Percentiles rank a stretch among this genome's conserved stretches.
phyloP scores from a whole-genome alignment of 148 eudicot genomes.

The Rhododendron ovatum region DNA sequence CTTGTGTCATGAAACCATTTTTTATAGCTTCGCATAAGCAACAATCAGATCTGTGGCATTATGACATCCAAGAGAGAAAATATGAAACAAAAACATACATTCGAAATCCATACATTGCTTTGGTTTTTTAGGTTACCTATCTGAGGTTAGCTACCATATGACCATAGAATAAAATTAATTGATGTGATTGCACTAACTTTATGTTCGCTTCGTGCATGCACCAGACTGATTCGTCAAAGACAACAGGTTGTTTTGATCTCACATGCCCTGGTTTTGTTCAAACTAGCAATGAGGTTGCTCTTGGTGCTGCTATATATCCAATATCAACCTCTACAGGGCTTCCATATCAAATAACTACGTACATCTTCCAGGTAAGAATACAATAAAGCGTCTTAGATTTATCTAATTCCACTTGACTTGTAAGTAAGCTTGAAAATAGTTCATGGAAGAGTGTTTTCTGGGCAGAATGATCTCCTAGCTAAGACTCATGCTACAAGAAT shows the following conservation, averaged over 20 bases:
- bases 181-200: neutral
- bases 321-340: constrained; percentile 32
- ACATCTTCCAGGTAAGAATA: constrained; percentile 32
- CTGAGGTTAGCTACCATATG: neutral
- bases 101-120: neutral
- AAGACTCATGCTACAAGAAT: too few relatives aligned
- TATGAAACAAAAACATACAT: neutral
- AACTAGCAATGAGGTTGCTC: constrained; percentile 49
- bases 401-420: too few relatives aligned
- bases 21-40: neutral
- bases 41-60: neutral
- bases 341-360: constrained; percentile 27
- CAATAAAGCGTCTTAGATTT: neutral
- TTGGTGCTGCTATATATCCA: constrained; percentile 54
- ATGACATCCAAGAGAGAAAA: neutral
- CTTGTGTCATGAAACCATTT: neutral
- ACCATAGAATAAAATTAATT: neutral
- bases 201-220: neutral
- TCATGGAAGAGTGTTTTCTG: too few relatives aligned
- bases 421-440: neutral
- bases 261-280: constrained; percentile 71
- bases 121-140: neutral
- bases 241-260: constrained; percentile 53
- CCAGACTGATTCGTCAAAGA: constrained; percentile 36
- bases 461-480: too few relatives aligned